phyloP scores from a whole-genome alignment of 2,329 filamentous ascomycete genomes.

The Claviceps maximensis region DNA sequence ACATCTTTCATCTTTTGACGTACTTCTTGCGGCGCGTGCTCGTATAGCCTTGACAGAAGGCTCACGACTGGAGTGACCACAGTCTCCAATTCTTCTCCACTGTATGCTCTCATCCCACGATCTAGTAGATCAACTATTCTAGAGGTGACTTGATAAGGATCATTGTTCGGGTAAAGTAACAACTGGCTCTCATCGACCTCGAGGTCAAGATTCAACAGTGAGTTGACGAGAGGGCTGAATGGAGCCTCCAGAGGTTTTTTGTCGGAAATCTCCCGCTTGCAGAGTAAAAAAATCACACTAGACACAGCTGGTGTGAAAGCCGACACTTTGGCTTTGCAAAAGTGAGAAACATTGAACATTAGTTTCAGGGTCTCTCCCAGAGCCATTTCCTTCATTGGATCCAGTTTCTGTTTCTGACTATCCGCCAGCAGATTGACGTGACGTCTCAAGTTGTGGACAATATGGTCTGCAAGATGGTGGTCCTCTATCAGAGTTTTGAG shows the following conservation, averaged over 20 bases:
- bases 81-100: slow-evolving; percentile 57
- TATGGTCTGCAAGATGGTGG: slow-evolving; percentile 35
- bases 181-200: slow-evolving; percentile 36
- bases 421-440: slow-evolving; percentile 41
- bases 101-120: slow-evolving; percentile 48
- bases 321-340: slow-evolving; percentile 46
- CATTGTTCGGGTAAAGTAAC: slow-evolving; percentile 53
- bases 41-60: slow-evolving; percentile 57
- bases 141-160: slow-evolving; percentile 45
- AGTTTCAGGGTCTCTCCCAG: slow-evolving; percentile 76
- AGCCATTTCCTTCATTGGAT: slow-evolving; percentile 64
- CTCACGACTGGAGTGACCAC: slow-evolving; percentile 61
- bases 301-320: slow-evolving; percentile 57
- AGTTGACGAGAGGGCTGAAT: slow-evolving; percentile 61
- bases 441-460: slow-evolving; percentile 55
- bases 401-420: slow-evolving; percentile 19
- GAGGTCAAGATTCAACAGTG: slow-evolving; percentile 66
- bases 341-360: slow-evolving; percentile 76
- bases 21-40: slow-evolving; percentile 49
- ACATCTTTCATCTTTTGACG: slow-evolving; percentile 47
- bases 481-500: slow-evolving; percentile 34
- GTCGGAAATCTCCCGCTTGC: slow-evolving; percentile 40
- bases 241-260: slow-evolving; percentile 60
- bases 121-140: slow-evolving; percentile 60
- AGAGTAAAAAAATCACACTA: slow-evolving; percentile 58